Evolutionary conservation across 108 stramenopile genomes (phyloP).

Genomic region (Cylindrotheca fusiformis): DNA sequence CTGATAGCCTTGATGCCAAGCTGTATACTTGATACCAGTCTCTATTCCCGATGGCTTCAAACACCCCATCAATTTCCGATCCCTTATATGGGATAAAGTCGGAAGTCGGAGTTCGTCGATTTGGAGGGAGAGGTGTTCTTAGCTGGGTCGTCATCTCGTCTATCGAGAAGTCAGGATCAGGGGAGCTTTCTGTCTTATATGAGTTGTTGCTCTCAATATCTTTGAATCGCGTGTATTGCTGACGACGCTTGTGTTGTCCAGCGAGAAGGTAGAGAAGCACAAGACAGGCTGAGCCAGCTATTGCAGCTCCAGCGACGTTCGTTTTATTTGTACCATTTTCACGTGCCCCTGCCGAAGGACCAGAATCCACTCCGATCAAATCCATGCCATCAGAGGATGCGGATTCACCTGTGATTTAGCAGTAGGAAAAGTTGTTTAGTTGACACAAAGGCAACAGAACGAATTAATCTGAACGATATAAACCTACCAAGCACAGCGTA

Average conservation of each 20-base stretch:
- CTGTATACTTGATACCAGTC: slow-evolving; percentile 33
- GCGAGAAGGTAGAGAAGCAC: not conserved
- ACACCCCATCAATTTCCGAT: slow-evolving; percentile 5
- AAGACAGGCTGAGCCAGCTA: too few species aligned
- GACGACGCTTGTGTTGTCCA: not conserved
- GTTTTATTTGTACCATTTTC: too few species aligned
- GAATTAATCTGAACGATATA: too few species aligned
- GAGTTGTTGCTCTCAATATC: not conserved
- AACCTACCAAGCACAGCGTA: too few species aligned
- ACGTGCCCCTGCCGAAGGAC: too few species aligned
- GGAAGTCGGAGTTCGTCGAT: not conserved
- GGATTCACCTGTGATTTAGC: too few species aligned
- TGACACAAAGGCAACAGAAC: too few species aligned
- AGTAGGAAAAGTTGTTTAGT: too few species aligned
- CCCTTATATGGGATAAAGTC: not conserved
- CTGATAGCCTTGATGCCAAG: slow-evolving; percentile 24
- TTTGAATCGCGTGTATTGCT: not conserved
- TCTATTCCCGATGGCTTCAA: slow-evolving; percentile 21
- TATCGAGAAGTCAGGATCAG: not conserved
- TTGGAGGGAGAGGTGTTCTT: not conserved
- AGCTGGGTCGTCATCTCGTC: not conserved
- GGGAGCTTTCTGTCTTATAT: not conserved
- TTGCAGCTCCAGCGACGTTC: too few species aligned
- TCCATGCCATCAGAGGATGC: too few species aligned
- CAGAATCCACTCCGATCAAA: too few species aligned